Evolutionary conservation across 108 stramenopile genomes (phyloP).

Genomic region (Nitzschia inconspicua): DNA sequence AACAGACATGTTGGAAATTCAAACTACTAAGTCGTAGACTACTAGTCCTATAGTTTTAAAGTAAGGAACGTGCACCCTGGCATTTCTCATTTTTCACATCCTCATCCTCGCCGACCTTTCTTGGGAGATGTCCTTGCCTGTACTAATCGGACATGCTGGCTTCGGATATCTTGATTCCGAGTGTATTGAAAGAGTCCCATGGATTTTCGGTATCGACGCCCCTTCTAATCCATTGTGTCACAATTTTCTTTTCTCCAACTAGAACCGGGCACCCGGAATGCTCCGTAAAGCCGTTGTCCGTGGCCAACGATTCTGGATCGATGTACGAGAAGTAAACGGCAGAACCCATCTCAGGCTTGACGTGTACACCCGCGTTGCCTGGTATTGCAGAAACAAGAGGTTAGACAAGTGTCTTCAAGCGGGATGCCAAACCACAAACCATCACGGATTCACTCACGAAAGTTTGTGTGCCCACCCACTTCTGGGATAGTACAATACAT

Average conservation of each 20-base stretch:
- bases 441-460: too few relatives aligned
- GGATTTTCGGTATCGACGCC: constrained; percentile 67
- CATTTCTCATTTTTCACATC: too few relatives aligned
- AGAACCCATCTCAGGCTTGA: constrained; percentile 66
- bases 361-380: constrained; percentile 77
- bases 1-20: too few relatives aligned
- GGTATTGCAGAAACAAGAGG: too few relatives aligned
- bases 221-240: constrained; percentile 87
- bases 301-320: constrained; percentile 56
- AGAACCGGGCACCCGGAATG: constrained; percentile 91
- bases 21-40: too few relatives aligned
- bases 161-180: neutral
- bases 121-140: too few relatives aligned
- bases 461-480: constrained; percentile 88
- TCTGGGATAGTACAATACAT: constrained; percentile 82
- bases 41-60: too few relatives aligned
- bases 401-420: too few relatives aligned
- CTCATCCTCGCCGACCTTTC: too few relatives aligned
- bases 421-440: too few relatives aligned
- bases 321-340: constrained; percentile 88
- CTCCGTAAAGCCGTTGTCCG: constrained; percentile 55
- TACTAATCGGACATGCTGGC: too few relatives aligned
- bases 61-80: too few relatives aligned
- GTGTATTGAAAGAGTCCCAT: constrained; percentile 67
- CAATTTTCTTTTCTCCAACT: constrained; percentile 90